A percentile compares a stretch with the other conserved stretches of the same genome.
These are phyloP conservation scores for Ciborinia camelliae DNA, from an alignment of 2,329 filamentous ascomycete genomes.

Conservation along the genomic window DNA sequence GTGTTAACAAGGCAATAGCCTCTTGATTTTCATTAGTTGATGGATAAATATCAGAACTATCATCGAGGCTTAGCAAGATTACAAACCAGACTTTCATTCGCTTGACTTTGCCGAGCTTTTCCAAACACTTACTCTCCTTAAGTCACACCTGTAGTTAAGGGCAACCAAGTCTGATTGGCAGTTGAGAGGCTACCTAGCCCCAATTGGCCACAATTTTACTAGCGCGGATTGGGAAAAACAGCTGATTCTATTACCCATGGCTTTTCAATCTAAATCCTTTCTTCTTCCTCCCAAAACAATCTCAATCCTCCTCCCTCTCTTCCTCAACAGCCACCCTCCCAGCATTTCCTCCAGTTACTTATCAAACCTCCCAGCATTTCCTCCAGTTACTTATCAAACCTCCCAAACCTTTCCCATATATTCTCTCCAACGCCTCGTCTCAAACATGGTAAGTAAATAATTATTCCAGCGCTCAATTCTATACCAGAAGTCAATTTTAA, in stretches of 20 bases:
- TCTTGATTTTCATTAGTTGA: background rate
- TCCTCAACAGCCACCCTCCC: background rate
- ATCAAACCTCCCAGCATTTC: background rate
- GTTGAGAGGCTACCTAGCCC: background rate
- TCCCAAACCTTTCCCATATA: background rate
- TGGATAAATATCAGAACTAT: background rate
- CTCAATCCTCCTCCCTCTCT: background rate
- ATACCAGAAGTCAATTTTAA: background rate
- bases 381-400: background rate
- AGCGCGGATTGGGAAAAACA: background rate
- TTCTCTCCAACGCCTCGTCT: background rate
- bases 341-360: background rate
- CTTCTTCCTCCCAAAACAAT: background rate
- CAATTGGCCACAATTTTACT: background rate
- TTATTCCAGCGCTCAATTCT: background rate
- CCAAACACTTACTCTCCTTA: background rate
- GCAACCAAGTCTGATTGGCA: background rate
- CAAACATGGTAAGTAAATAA: background rate
- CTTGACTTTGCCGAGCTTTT: background rate
- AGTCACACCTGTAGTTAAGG: background rate
- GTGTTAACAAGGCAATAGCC: background rate
- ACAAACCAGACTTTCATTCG: background rate
- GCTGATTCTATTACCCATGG: background rate
- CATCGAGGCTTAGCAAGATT: background rate
- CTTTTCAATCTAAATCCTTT: background rate